These are phyloP conservation scores for Corylus americana DNA, from an alignment of 306 rosid species.

Conservation along the genomic window DNA sequence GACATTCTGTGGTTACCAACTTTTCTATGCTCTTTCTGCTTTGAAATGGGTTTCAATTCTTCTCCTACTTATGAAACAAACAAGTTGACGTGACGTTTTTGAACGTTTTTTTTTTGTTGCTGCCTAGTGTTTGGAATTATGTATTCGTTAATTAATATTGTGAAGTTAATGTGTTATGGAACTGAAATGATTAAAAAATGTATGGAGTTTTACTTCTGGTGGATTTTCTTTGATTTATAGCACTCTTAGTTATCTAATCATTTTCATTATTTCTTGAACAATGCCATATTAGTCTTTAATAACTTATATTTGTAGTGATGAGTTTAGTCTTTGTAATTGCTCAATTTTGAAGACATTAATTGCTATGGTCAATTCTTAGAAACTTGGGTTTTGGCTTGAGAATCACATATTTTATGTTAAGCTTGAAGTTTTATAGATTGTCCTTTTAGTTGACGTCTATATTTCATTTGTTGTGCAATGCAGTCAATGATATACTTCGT, in stretches of 20 bases:
- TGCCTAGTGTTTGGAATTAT: neutral
- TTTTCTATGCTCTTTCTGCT: neutral
- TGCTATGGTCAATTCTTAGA: no score
- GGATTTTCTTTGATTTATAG: neutral
- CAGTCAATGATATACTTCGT: slow-evolving; percentile 75
- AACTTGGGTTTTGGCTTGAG: no score
- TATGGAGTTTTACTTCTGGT: neutral
- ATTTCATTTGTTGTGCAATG: slow-evolving; percentile 33
- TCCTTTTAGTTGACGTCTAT: neutral
- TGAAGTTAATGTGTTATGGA: neutral
- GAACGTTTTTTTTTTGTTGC: neutral
- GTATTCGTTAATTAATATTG: neutral
- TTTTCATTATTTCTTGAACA: neutral
- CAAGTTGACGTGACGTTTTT: neutral
- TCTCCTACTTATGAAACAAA: neutral
- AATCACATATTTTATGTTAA: no score
- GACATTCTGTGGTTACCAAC: no score
- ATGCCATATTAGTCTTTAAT: neutral
- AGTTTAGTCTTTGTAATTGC: no score
- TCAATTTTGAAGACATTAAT: no score
- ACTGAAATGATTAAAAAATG: neutral
- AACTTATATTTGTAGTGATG: no score
- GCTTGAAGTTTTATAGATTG: no score
- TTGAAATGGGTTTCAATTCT: neutral
- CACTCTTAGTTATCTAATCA: neutral